Conservation (phyloP, 805 yeast species). For the Isabelozyma pseudorhagii region DNA sequence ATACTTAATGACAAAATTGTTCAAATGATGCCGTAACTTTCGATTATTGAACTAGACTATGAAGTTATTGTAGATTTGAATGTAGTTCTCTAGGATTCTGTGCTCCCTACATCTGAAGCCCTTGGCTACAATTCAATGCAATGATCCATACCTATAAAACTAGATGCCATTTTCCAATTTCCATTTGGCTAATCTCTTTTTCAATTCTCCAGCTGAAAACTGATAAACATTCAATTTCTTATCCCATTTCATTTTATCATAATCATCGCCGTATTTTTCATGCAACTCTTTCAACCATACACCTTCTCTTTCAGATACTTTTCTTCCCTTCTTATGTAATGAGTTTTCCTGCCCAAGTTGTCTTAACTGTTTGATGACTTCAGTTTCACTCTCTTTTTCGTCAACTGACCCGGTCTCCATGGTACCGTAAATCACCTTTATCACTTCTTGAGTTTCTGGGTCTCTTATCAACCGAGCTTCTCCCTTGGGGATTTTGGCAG, state of each 20-base stretch:
- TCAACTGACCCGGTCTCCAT: conserved; percentile 32
- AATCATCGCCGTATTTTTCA: conserved; percentile 84
- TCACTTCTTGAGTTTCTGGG: conserved; percentile 58
- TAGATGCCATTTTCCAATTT: conserved; percentile 42
- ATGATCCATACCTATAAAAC: not conserved
- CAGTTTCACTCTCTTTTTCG: conserved; percentile 37
- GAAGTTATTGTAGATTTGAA: too few species aligned
- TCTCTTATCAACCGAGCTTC: conserved; percentile 76
- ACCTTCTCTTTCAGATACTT: conserved; percentile 67
- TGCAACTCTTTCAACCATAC: conserved; percentile 66
- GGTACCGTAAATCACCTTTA: conserved; percentile 68
- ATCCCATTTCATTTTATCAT: conserved; percentile 90
- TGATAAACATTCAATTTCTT: conserved; percentile 78
- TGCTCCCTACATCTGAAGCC: not conserved
- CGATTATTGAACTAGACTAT: not conserved
- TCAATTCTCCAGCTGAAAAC: conserved; percentile 81
- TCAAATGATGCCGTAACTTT: not conserved
- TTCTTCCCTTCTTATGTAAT: conserved; percentile 51
- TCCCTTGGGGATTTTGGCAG: conserved; percentile 67
- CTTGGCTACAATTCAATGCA: not conserved
- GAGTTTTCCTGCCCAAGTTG: conserved; percentile 39
- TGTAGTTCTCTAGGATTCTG: too few species aligned
- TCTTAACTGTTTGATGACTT: conserved; percentile 69
- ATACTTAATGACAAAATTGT: not conserved
- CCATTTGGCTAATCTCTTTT: conserved; percentile 70